Conservation (phyloP, 2,329 filamentous ascomycete species). For the Thielaviopsis populi region DNA sequence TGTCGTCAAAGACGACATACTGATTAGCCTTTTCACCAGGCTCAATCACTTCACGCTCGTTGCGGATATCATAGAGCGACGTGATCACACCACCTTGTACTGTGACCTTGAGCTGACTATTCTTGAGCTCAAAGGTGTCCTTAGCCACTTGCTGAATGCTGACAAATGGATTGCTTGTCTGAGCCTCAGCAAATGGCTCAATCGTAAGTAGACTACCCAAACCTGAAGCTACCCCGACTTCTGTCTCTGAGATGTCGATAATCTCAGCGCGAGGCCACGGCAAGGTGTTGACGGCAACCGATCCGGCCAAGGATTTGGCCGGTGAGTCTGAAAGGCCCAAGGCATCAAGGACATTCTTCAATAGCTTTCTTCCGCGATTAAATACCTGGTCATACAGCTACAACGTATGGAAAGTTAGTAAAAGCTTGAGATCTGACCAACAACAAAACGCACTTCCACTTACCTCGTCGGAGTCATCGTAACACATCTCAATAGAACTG, state of each 20-base stretch:
- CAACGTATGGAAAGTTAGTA: conserved; percentile 19
- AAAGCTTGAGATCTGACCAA: background rate
- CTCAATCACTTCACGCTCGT: conserved; percentile 63
- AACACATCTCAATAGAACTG: conserved; percentile 94
- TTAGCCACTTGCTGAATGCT: conserved; percentile 33
- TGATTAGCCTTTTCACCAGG: conserved; percentile 68
- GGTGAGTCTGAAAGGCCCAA: conserved; percentile 44
- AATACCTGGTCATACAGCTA: conserved; percentile 73
- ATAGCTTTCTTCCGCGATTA: conserved; percentile 54
- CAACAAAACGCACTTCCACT: conserved; percentile 17
- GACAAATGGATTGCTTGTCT: conserved; percentile 35
- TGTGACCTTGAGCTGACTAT: conserved; percentile 58
- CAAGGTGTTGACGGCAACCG: conserved; percentile 63
- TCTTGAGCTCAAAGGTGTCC: conserved; percentile 63
- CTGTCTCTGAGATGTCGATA: conserved; percentile 43
- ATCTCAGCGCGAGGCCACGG: conserved; percentile 72
- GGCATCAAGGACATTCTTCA: conserved; percentile 52
- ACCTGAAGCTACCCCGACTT: conserved; percentile 42
- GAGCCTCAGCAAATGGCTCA: conserved; percentile 32
- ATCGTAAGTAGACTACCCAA: conserved; percentile 38
- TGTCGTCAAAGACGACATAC: conserved; percentile 90
- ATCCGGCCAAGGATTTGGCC: conserved; percentile 27
- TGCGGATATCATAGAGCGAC: conserved; percentile 62
- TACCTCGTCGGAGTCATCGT: conserved; percentile 79
- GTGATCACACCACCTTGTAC: conserved; percentile 65